phyloP scores from a whole-genome alignment of 495 filamentous ascomycete species.

The Parachaetomium inaequale region DNA sequence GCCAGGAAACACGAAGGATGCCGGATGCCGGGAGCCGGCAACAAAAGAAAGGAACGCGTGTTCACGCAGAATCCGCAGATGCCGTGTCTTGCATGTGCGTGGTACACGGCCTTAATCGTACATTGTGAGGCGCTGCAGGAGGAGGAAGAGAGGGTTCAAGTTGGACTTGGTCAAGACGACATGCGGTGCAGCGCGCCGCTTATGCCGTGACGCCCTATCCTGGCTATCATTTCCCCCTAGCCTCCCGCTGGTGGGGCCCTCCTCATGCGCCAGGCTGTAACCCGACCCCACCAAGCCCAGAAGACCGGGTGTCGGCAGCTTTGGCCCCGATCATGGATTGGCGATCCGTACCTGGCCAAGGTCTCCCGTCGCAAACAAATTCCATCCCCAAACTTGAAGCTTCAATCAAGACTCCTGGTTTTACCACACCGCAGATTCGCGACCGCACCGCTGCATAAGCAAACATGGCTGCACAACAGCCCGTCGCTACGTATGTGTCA shows the following conservation, averaged over 20 bases:
- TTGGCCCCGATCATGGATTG: neutral
- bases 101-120: slow-evolving; percentile 2
- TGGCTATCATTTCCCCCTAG: slow-evolving; percentile 13
- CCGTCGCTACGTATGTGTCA: slow-evolving; percentile 61
- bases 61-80: neutral
- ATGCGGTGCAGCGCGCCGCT: neutral
- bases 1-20: neutral
- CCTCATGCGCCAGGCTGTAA: neutral
- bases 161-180: neutral
- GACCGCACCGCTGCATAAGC: neutral
- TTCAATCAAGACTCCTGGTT: neutral
- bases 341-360: no score
- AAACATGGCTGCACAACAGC: slow-evolving; percentile 41
- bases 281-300: neutral
- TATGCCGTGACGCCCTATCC: slow-evolving; percentile 13
- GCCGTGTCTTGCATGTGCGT: slow-evolving; percentile 3
- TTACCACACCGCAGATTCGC: neutral
- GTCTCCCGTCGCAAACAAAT: no score
- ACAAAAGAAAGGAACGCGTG: slow-evolving; percentile 1
- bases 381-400: neutral
- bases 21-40: neutral
- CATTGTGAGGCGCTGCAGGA: slow-evolving; percentile 1
- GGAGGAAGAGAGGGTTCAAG: neutral
- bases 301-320: neutral
- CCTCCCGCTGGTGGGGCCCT: slow-evolving; percentile 2